Evolutionary conservation across 1,139 yeast genomes (phyloP).

Genomic region (Maudiozyma humilis): DNA sequence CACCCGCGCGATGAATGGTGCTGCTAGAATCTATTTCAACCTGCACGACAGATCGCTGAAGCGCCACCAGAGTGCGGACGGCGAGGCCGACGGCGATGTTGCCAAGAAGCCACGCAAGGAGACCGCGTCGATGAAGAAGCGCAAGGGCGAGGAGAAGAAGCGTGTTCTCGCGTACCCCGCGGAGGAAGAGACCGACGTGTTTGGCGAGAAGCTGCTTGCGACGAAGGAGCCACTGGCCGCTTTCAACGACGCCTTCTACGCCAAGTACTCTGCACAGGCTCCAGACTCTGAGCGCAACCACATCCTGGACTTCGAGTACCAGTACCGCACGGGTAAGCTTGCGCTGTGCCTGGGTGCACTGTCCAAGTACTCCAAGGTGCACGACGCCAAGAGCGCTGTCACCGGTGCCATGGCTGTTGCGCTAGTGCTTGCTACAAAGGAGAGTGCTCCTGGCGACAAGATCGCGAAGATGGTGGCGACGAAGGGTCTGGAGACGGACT

Average conservation of each 20-base stretch:
- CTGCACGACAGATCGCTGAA: slow-evolving; percentile 28
- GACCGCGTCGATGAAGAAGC: slow-evolving; percentile 33
- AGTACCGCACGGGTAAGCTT: slow-evolving; percentile 38
- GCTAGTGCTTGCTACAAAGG: slow-evolving; percentile 20
- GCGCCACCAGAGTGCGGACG: slow-evolving; percentile 26
- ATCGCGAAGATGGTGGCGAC: slow-evolving; percentile 33
- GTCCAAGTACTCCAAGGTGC: slow-evolving; percentile 28
- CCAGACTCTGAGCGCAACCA: slow-evolving; percentile 31
- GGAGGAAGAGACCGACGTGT: slow-evolving; percentile 37
- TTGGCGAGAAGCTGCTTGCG: slow-evolving; percentile 35
- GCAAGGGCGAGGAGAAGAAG: slow-evolving; percentile 34
- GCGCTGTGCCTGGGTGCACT: slow-evolving; percentile 41
- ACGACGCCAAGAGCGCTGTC: slow-evolving; percentile 13
- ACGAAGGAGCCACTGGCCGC: slow-evolving; percentile 36
- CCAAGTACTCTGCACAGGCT: slow-evolving; percentile 31
- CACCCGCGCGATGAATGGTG: slow-evolving; percentile 60
- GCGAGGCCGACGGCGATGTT: slow-evolving; percentile 17
- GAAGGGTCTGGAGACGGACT: slow-evolving; percentile 32
- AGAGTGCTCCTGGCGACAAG: slow-evolving; percentile 19
- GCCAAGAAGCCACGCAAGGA: slow-evolving; percentile 37
- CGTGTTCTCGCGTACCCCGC: slow-evolving; percentile 31
- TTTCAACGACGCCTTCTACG: slow-evolving; percentile 34
- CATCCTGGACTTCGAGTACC: slow-evolving; percentile 39
- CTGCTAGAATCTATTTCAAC: slow-evolving; percentile 50
- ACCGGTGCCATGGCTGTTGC: slow-evolving; percentile 25